Base-by-base conservation (phyloP, 1,284 basidiomycete genomes). In the Schizophyllum commune region DNA sequence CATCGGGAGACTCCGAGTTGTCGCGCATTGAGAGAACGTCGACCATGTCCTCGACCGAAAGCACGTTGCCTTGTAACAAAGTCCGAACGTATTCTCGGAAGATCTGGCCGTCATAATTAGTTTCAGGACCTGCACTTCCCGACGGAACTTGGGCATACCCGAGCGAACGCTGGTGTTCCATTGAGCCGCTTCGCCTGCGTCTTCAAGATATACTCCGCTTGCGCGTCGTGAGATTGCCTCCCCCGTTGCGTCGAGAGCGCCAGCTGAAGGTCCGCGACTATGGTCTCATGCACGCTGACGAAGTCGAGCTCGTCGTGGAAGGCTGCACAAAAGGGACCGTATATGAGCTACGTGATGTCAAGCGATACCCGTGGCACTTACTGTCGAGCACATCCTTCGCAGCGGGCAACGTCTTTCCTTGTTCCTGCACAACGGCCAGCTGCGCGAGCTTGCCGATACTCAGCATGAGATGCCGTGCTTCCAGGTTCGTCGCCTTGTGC, bases 381-480 rank as follows among this genome's bases (percentile, higher is more conserved):
- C 52, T 22, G 21, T 54, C 52, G 7, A n/a, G n/a, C 52, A 54
- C 52, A n/a, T 22, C 65, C 1, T 71, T 32, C 5, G 71, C 71
- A 27, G 74, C 77, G 52, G 84, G 82, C 60, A 39, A 39, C 13
- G 34, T 39, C 34, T 39, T 39, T 13, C 34, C 34, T 39, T 39
- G 34, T 39, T 91, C 85, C 64, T 88, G 85, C 62, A 88, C 71
- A 62, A 90, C 83, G 6, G 92, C 91, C 7, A 98, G 79, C 62
- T 92, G 85, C 0, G 91, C 80, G 5, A 99, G 82, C 75, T 98
- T 98, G 54, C 91, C 91, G 32, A 99, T 84, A 68, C 94, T 96
- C 60, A 96, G 82, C 81, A 95, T 89, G 57, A 94, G 93, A 76
- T 94, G 88, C 74, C 87, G 87, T 33, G 85, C 80, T 22, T 81